These are phyloP conservation scores for Cunninghamia lanceolata DNA, from an alignment of 75 land plant genomes.

Conservation along the genomic window DNA sequence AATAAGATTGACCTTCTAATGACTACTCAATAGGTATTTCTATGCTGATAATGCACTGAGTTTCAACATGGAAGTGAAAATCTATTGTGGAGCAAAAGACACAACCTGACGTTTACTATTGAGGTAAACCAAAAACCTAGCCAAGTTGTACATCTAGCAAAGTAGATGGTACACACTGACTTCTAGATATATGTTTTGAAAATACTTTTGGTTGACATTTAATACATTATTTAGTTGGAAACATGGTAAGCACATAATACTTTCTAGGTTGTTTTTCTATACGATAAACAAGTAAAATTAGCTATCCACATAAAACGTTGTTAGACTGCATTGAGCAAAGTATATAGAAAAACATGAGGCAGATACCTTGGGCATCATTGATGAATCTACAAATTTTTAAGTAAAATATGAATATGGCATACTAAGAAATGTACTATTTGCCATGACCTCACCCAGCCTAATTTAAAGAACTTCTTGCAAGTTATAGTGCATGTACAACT, in stretches of 20 bases:
- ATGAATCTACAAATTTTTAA: background rate
- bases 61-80: background rate
- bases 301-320: background rate
- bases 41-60: background rate
- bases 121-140: too few species aligned
- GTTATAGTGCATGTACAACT: slow-evolving; percentile 56
- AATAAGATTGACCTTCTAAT: background rate
- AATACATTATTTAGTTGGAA: too few species aligned
- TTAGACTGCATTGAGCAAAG: background rate
- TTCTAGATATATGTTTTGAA: background rate
- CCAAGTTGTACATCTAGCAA: background rate
- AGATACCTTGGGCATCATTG: background rate
- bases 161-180: too few species aligned
- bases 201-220: background rate
- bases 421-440: background rate
- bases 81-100: background rate
- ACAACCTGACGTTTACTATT: too few species aligned
- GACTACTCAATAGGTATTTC: background rate
- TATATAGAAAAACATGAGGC: background rate
- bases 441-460: background rate
- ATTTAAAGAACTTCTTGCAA: background rate
- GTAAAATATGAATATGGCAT: background rate
- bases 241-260: too few species aligned
- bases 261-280: background rate
- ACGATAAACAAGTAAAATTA: too few species aligned